Base-by-base conservation (phyloP, 352 stramenopile genomes). In the Pythium monospermum region DNA sequence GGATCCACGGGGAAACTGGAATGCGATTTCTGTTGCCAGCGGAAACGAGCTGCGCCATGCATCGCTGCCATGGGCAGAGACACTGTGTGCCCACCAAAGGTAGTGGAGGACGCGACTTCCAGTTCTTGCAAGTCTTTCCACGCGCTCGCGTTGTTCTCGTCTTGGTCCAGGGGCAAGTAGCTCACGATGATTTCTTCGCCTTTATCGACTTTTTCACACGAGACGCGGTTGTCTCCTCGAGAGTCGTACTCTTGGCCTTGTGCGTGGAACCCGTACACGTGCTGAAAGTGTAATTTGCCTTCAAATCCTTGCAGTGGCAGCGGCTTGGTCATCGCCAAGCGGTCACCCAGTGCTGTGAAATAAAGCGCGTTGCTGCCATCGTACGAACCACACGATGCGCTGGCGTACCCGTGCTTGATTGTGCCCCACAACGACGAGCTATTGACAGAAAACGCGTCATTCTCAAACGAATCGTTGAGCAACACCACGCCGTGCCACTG, bases 1-100 rank as follows among this genome's bases (percentile, higher is more conserved):
- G 72, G 53, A 41, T 83, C 70, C 0, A 86, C 59, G 0, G 75
- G 78, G 22, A 83, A 85, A 53, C 78, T 90, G 15, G 78, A 86
- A 50, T 87, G 78, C 1, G 61, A 70, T 49, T 80, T 80, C 53
- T 90, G 78, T 30, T 70, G 63, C 78, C 78, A 90, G 12, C 63
- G 69, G 48, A 87, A 86, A 3, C 78, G 73, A 4, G 69, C 60
- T 3, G 23, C 40, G 8, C 58, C 49, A 31, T 81, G 71, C 73
- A 84, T 83, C 19, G 75, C 65, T 7, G 50, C 4, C 0, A 28
- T 26, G 4, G 78, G 75, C 10, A 90, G 51, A 26, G 64, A 38
- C 12, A 87, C 55, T 0, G 64, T 66, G 23, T 79, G 67, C 1
- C 21, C 21, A 5, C 58, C 21, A n/a, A 47, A 23, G 2, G 7